Percentiles rank a stretch among this genome's conserved stretches.
phyloP scores from a whole-genome alignment of 495 filamentous ascomycete genomes.

The Rusavskia elegans region DNA sequence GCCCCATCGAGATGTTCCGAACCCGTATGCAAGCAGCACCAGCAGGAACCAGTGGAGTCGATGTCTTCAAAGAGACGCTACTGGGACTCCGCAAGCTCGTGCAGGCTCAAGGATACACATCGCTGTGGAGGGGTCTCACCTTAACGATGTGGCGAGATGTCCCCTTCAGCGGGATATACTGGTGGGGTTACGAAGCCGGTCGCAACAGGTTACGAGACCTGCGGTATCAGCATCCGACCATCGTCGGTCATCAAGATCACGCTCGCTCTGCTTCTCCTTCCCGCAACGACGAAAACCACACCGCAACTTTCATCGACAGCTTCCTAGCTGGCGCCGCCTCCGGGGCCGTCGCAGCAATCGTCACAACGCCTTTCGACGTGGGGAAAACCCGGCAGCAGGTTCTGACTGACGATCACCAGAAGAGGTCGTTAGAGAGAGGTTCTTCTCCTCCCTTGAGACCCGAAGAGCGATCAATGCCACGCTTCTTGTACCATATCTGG shows the following conservation, averaged over 20 bases:
- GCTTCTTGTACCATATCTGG: slow-evolving; percentile 78
- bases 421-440: not conserved
- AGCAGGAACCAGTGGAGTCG: slow-evolving; percentile 31
- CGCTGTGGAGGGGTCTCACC: slow-evolving; percentile 84
- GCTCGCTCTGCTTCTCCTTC: slow-evolving; percentile 13
- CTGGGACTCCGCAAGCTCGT: slow-evolving; percentile 68
- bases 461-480: slow-evolving; percentile 57
- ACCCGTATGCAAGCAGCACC: slow-evolving; percentile 78
- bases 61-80: slow-evolving; percentile 59
- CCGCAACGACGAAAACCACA: slow-evolving; percentile 40
- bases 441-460: slow-evolving; percentile 27
- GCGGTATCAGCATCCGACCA: slow-evolving; percentile 24
- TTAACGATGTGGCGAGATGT: slow-evolving; percentile 95
- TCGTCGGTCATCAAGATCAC: too few species aligned
- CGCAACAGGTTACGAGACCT: slow-evolving; percentile 47
- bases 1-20: slow-evolving; percentile 87
- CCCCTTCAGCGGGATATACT: slow-evolving; percentile 92
- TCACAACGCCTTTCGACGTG: slow-evolving; percentile 93
- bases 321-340: slow-evolving; percentile 74
- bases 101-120: slow-evolving; percentile 49
- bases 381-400: slow-evolving; percentile 93
- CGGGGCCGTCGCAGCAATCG: slow-evolving; percentile 70
- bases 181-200: slow-evolving; percentile 88
- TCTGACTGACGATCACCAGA: slow-evolving; percentile 29
- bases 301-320: slow-evolving; percentile 65